Evolutionary conservation across 495 filamentous ascomycete species (phyloP).

Genomic region (Evansstolkia leycettana): DNA sequence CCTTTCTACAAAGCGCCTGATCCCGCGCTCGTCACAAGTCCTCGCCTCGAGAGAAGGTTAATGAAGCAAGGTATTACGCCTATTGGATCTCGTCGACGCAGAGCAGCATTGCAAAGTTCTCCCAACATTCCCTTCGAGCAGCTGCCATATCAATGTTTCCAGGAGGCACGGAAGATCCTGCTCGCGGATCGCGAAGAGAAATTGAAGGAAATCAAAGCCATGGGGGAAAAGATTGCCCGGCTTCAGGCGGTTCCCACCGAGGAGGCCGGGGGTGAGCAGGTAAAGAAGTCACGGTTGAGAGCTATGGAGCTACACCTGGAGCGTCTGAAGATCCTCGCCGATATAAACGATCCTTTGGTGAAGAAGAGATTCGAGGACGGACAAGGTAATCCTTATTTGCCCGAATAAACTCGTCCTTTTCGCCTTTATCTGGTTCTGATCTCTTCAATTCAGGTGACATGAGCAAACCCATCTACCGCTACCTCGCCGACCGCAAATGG

Average conservation of each 20-base stretch:
- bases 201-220: conserved; percentile 46
- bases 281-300: conserved; percentile 51
- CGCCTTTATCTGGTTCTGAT: background rate
- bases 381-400: conserved; percentile 43
- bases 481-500: conserved; percentile 82
- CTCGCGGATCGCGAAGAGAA: conserved; percentile 74
- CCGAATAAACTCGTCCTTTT: conserved; percentile 1
- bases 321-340: conserved; percentile 73
- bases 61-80: conserved; percentile 45
- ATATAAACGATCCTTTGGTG: conserved; percentile 90
- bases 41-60: conserved; percentile 47
- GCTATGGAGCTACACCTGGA: conserved; percentile 67
- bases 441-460: conserved; percentile 56
- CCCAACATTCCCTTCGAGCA: conserved; percentile 76
- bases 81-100: conserved; percentile 71
- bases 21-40: conserved; percentile 37
- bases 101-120: conserved; percentile 58
- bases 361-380: conserved; percentile 95
- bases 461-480: conserved; percentile 92
- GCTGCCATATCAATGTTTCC: conserved; percentile 92
- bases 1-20: conserved; percentile 31
- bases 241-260: conserved; percentile 47
- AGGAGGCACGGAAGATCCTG: conserved; percentile 81
- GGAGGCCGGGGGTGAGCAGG: conserved; percentile 44
- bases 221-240: conserved; percentile 44